Base-by-base conservation (phyloP, 2,329 filamentous ascomycete species). In the Trichoderma breve region DNA sequence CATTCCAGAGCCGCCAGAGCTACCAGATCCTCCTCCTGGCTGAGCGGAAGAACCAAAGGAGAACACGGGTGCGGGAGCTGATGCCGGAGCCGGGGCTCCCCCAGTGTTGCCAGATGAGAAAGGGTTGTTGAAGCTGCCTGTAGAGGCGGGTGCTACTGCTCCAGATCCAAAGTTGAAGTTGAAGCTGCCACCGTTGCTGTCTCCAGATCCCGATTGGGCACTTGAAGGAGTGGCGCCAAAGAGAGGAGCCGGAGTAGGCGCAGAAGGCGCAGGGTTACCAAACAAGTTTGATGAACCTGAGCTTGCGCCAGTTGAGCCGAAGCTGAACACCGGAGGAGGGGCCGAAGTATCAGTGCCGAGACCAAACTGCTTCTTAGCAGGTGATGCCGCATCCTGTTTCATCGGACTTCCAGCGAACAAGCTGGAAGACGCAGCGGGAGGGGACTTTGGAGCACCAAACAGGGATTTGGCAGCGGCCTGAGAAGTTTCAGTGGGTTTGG, bases 381-480 rank as follows among this genome's bases (percentile, higher is more conserved):
- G 80, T 3, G 82, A 82, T 7, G 79, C 77, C 6, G 78, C 80
- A 71, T 84, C 82, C 71, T 86, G 81, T 73, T 85, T 84, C 76
- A 86, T 82, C 18, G 81, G 81, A 67, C 82, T 83, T 36, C 81
- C 81, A 81, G 43, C 60, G 74, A 86, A 85, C 73, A 81, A 71
- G 24, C 79, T 76, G 68, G 72, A 75, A 6, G 76, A 67, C 8
- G 76, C 66, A 7, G 78, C 75, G 6, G 79, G 73, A 6, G 80
- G 78, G 32, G 82, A 81, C 71, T 80, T 81, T 32, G 81, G 78
- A 9, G 79, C 75, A 15, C 79, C 80, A 69, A 85, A 85, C 15
- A 83, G 73, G 15, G 83, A 80, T 75, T 83, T 84, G 15, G 78
- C 64, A 24, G 76, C 68, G 6, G 79, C 70, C 12, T 77, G 74